phyloP scores from a whole-genome alignment of 495 filamentous ascomycete species.

The Halenospora varia region DNA sequence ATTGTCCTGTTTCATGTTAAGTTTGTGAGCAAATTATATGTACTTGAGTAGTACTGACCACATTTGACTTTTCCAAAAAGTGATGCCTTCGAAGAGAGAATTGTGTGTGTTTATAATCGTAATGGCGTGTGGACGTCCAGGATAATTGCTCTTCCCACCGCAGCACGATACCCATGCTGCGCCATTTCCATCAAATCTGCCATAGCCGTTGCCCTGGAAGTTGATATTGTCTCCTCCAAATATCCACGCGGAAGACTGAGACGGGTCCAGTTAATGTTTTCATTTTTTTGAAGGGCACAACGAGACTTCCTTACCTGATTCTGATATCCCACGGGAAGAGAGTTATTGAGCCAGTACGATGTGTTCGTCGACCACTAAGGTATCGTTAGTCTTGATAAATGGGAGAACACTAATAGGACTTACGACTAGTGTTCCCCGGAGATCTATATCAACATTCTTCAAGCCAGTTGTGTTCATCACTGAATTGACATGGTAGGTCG shows the following conservation, averaged over 20 bases:
- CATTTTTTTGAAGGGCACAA: too few species aligned
- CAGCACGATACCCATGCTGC: conserved; percentile 30
- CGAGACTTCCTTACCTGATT: conserved; percentile 31
- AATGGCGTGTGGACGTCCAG: conserved; percentile 39
- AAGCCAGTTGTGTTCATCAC: conserved; percentile 38
- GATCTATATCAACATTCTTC: conserved; percentile 31
- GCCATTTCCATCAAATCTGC: conserved; percentile 43
- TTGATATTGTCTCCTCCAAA: conserved; percentile 38
- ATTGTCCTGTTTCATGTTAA: conserved; percentile 4
- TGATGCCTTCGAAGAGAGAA: conserved; percentile 29
- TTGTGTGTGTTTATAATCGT: conserved; percentile 35
- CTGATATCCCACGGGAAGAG: conserved; percentile 38
- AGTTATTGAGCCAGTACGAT: conserved; percentile 39
- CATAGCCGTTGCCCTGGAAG: conserved; percentile 31
- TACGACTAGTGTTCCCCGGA: conserved; percentile 30
- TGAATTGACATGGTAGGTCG: conserved; percentile 34
- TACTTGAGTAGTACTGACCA: conserved; percentile 25
- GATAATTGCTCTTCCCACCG: conserved; percentile 31
- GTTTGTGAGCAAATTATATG: not conserved
- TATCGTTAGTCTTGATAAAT: not conserved
- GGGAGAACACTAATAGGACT: conserved; percentile 23
- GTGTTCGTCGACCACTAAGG: conserved; percentile 38
- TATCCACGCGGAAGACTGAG: conserved; percentile 36
- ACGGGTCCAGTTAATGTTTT: too few species aligned
- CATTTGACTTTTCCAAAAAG: conserved; percentile 38